Conservation (phyloP, 2,329 filamentous ascomycete genomes). For the Chalaropsis ovoidea region DNA sequence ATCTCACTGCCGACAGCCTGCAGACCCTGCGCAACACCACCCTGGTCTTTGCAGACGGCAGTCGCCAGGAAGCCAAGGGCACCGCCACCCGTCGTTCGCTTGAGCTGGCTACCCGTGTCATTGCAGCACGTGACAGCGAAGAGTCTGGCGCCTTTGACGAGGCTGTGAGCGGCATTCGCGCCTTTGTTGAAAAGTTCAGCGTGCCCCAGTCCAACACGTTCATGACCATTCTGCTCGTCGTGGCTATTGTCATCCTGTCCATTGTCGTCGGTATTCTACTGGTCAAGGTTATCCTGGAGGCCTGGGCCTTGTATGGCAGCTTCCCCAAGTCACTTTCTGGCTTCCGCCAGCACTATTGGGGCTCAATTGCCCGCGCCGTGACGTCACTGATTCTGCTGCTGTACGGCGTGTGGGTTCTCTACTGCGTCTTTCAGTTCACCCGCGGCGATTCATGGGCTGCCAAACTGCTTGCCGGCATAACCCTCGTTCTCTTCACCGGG, state of each 20-base stretch:
- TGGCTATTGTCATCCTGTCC: conserved; percentile 72
- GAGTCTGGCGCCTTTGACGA: conserved; percentile 34
- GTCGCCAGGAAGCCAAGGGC: conserved; percentile 39
- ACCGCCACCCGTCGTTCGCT: conserved; percentile 38
- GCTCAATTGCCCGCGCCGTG: conserved; percentile 76
- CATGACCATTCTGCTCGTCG: conserved; percentile 85
- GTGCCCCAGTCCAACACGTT: conserved; percentile 88
- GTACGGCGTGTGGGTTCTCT: conserved; percentile 90
- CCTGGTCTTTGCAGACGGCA: conserved; percentile 56
- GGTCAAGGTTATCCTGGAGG: conserved; percentile 81
- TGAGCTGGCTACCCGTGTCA: conserved; percentile 28
- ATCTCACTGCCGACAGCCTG: conserved; percentile 71
- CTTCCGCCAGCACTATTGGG: conserved; percentile 96
- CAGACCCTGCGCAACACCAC: conserved; percentile 64
- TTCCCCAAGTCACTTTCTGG: conserved; percentile 70
- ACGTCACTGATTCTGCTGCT: conserved; percentile 82
- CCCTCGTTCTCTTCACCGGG: conserved; percentile 67
- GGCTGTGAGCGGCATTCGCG: conserved; percentile 65
- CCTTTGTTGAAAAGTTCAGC: conserved; percentile 69
- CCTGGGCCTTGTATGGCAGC: conserved; percentile 78
- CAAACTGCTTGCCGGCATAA: conserved; percentile 71
- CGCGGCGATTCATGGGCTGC: conserved; percentile 90
- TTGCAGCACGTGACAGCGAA: conserved; percentile 29
- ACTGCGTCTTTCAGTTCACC: conserved; percentile 93
- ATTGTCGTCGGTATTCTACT: conserved; percentile 81